Evolutionary conservation across 257 asterid genomes (phyloP).

Genomic region (Primulina eburnea): DNA sequence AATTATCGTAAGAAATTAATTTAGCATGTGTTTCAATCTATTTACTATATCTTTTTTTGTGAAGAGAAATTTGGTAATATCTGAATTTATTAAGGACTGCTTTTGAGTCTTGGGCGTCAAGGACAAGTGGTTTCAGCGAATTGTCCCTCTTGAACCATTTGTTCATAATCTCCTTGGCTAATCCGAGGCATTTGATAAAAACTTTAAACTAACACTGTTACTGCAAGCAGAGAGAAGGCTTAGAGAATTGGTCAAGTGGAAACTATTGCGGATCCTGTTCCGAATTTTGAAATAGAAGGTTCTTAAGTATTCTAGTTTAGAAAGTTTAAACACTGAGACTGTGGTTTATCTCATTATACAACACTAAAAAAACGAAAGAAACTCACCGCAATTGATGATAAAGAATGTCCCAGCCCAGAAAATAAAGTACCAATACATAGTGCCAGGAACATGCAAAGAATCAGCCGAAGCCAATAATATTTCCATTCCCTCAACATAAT

Average conservation of each 20-base stretch:
- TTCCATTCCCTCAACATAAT: conserved; percentile 99
- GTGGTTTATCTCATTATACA: not conserved
- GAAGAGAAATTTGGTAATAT: too few species aligned
- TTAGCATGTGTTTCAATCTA: not conserved
- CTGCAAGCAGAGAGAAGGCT: not conserved
- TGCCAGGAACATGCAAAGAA: conserved; percentile 72
- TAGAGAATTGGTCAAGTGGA: not conserved
- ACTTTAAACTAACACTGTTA: not conserved
- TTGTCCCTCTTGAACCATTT: not conserved
- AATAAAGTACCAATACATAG: conserved; percentile 78
- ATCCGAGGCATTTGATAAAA: too few species aligned
- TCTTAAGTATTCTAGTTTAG: not conserved
- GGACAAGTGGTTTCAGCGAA: not conserved
- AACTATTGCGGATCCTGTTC: not conserved
- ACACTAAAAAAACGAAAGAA: too few species aligned
- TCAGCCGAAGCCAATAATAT: conserved; percentile 94
- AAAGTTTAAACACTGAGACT: not conserved
- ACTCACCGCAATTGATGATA: conserved; percentile 93
- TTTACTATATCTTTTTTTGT: not conserved
- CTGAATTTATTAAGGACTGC: not conserved
- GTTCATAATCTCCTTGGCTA: too few species aligned
- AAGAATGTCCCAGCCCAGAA: conserved; percentile 93
- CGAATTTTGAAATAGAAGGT: not conserved
- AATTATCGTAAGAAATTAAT: too few species aligned
- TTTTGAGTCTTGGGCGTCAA: not conserved